phyloP scores from a whole-genome alignment of 2,329 filamentous ascomycete species.

The Sclerotinia glacialis region DNA sequence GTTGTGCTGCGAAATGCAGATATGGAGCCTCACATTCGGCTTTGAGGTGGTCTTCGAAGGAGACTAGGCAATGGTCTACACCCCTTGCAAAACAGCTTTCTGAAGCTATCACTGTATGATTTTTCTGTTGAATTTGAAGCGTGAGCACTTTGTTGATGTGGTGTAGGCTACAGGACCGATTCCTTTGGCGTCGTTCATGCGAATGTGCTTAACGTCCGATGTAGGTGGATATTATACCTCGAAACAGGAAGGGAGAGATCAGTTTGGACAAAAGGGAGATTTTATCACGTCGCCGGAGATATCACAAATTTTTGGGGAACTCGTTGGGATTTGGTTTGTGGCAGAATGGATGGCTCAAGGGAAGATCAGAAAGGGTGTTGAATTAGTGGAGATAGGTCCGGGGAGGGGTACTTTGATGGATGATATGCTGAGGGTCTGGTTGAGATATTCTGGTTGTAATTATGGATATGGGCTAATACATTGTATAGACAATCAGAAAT shows the following conservation, averaged over 20 bases:
- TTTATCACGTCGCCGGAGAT: slow-evolving; percentile 98
- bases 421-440: slow-evolving; percentile 80
- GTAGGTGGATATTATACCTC: slow-evolving; percentile 91
- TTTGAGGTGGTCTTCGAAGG: slow-evolving; percentile 37
- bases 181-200: slow-evolving; percentile 93
- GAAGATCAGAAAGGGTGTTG: slow-evolving; percentile 66
- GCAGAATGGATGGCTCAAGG: slow-evolving; percentile 96
- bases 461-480: slow-evolving; percentile 23
- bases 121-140: neutral
- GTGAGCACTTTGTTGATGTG: slow-evolving; percentile 39
- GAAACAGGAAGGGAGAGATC: slow-evolving; percentile 67
- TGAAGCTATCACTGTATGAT: slow-evolving; percentile 75
- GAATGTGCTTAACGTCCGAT: slow-evolving; percentile 92
- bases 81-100: slow-evolving; percentile 84
- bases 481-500: slow-evolving; percentile 69
- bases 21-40: slow-evolving; percentile 25
- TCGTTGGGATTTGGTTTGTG: slow-evolving; percentile 91
- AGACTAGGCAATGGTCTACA: slow-evolving; percentile 71
- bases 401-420: slow-evolving; percentile 96
- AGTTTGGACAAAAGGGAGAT: slow-evolving; percentile 90
- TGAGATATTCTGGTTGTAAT: slow-evolving; percentile 7
- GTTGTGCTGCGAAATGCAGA: slow-evolving; percentile 28
- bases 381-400: slow-evolving; percentile 91
- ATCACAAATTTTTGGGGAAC: slow-evolving; percentile 92
- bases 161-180: slow-evolving; percentile 79